Evolutionary conservation across 1,284 basidiomycete genomes (phyloP).

Genomic region (Apiotrichum veenhuisii): DNA sequence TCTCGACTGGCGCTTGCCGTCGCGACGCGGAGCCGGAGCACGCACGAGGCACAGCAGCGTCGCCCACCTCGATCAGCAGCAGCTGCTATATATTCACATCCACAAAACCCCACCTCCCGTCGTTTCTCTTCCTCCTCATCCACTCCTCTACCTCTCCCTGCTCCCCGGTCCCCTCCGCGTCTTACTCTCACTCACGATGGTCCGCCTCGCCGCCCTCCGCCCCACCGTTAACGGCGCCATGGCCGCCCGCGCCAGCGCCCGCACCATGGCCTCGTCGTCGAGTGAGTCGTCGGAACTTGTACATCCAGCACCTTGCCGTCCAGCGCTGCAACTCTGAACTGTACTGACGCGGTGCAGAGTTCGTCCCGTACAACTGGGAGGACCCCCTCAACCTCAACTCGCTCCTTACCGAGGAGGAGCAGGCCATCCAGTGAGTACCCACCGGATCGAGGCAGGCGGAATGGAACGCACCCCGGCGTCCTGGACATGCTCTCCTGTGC

Average conservation of each 20-base stretch:
- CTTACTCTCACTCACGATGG: slow-evolving; percentile 4
- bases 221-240: slow-evolving; percentile 2
- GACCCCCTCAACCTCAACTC: slow-evolving; percentile 73
- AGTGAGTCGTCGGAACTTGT: no score
- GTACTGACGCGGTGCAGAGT: slow-evolving; percentile 25
- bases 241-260: not conserved
- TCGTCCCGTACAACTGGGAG: slow-evolving; percentile 67
- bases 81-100: no score
- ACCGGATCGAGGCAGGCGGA: not conserved
- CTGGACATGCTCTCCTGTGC: not conserved
- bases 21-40: no score
- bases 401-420: slow-evolving; percentile 83
- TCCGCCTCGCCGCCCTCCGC: slow-evolving; percentile 10
- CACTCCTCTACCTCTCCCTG: not conserved
- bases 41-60: no score
- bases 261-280: not conserved
- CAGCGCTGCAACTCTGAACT: not conserved
- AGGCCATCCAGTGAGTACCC: slow-evolving; percentile 64
- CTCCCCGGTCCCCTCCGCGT: not conserved
- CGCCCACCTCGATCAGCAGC: no score
- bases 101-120: not conserved
- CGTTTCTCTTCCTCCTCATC: not conserved
- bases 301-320: no score
- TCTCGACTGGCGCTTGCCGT: no score
- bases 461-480: not conserved